Base-by-base conservation (phyloP, 306 rosid genomes). In the Inga laurina region DNA sequence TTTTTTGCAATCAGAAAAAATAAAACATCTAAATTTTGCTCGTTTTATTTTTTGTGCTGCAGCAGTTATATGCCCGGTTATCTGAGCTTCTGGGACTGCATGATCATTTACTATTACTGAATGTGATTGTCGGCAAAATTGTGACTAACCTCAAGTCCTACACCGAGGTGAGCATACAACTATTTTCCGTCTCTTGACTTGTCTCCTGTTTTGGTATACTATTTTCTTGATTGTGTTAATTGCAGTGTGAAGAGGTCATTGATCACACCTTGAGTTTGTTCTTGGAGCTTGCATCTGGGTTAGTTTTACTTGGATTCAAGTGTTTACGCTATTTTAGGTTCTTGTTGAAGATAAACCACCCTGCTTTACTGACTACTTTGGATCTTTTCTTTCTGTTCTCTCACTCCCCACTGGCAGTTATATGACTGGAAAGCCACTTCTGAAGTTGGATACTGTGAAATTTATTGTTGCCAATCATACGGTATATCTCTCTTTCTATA, bases 261-360 rank as follows among this genome's bases (percentile, higher is more conserved):
- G 97, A 90, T 88, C 99, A 93, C 91, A 92, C 99, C 57, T 88
- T 96, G 86, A 90, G 93, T 89, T 91, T 96, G 92, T 96, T 96
- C 87, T 87, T 92, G 86, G 98, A 96, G 91, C 97, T 96, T 84
- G 99, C 99, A 75, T 92, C 99, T 70, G 99, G 99, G 99, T 96
- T 79, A 90, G 94, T 91, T 62, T 80, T 76, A 30, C 77, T 57
- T 71, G 71, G 78, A 65, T 77, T 52, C 15, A 80, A 45, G 57
- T 70, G 77, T 79, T 73, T 76, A 61, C 83, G 61, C 69, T 66
- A 65, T 77, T 79, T 88, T 54, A 78, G 62, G 49, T 80, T 88
- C 68, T 83, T 56, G 67, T 76, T 62, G 51, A 51, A 27, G 71
- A 80, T 75, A 74, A 44, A 46, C 34, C 61, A 39, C 62, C 64